phyloP scores from a whole-genome alignment of 805 yeast genomes.

The Blastobotrys peoriensis region DNA sequence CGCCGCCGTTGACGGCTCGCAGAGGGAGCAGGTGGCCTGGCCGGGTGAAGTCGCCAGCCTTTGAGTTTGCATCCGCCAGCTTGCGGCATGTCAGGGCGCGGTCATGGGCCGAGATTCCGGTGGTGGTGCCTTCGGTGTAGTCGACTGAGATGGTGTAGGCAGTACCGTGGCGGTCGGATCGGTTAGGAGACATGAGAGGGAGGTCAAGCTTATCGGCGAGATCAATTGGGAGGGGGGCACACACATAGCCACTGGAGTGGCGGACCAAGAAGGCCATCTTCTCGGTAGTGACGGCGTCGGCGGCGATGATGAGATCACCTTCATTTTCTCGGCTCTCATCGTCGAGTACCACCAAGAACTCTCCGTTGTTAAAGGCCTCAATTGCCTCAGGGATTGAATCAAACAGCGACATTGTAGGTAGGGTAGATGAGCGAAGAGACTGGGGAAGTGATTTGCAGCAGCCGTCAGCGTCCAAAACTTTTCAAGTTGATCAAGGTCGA shows the following conservation, averaged over 20 bases:
- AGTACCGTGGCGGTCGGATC: conserved; percentile 85
- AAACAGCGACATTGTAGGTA: too few species aligned
- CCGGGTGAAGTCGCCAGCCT: conserved; percentile 63
- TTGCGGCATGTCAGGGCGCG: conserved; percentile 74
- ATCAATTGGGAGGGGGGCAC: conserved; percentile 76
- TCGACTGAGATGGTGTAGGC: conserved; percentile 95
- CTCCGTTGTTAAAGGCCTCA: conserved; percentile 66
- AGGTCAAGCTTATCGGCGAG: conserved; percentile 76
- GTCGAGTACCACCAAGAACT: conserved; percentile 92
- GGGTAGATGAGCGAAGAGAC: too few species aligned
- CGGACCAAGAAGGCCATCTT: conserved; percentile 93
- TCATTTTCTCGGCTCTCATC: conserved; percentile 95
- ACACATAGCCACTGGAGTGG: conserved; percentile 71
- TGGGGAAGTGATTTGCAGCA: too few species aligned
- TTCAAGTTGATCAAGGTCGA: too few species aligned
- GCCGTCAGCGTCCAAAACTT: too few species aligned
- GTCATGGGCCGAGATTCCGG: conserved; percentile 95
- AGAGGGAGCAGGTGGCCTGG: conserved; percentile 96
- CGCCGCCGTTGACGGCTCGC: conserved; percentile 82
- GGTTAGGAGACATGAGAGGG: conserved; percentile 64
- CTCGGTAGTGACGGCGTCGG: conserved; percentile 66
- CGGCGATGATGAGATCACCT: conserved; percentile 95
- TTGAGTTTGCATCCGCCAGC: conserved; percentile 56
- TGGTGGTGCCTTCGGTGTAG: conserved; percentile 80
- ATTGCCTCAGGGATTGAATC: conserved; percentile 63